phyloP scores from a whole-genome alignment of 2,329 filamentous ascomycete genomes.

The Paracoccidioides lutzii region DNA sequence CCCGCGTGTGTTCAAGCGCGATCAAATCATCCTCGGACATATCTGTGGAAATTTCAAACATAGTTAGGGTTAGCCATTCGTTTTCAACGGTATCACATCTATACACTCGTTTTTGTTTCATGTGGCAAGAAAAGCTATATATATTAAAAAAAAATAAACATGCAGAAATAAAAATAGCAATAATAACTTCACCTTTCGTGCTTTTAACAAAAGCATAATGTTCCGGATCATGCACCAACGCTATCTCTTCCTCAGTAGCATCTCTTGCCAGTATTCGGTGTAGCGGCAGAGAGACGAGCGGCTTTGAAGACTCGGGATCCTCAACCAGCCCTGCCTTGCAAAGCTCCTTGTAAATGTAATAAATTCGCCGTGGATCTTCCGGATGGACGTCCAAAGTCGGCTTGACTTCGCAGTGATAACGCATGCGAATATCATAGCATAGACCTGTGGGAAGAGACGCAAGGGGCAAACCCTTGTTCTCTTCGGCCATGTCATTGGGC shows the following conservation, averaged over 20 bases:
- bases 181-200: constrained; percentile 28
- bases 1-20: constrained; percentile 53
- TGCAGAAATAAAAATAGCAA: not conserved
- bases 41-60: constrained; percentile 19
- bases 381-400: constrained; percentile 63
- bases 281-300: constrained; percentile 42
- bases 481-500: constrained; percentile 24
- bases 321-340: constrained; percentile 68
- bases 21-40: constrained; percentile 51
- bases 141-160: not conserved
- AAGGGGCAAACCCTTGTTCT: constrained; percentile 31
- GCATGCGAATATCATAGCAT: constrained; percentile 92
- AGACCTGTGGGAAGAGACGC: constrained; percentile 55
- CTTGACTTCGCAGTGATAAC: constrained; percentile 79
- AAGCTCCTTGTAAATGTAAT: constrained; percentile 83
- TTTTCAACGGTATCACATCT: too few relatives aligned
- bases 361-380: constrained; percentile 84
- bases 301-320: constrained; percentile 38
- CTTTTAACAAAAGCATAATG: constrained; percentile 69
- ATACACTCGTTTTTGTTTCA: too few relatives aligned
- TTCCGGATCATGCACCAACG: constrained; percentile 59
- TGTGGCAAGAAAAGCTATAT: not conserved
- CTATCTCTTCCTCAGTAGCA: constrained; percentile 69
- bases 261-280: constrained; percentile 62
- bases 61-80: not conserved